Evolutionary conservation across 1,139 yeast genomes (phyloP), one percentile per base, ranked within the genome.

Genomic region (Pneumocystis wakefieldiae): DNA sequence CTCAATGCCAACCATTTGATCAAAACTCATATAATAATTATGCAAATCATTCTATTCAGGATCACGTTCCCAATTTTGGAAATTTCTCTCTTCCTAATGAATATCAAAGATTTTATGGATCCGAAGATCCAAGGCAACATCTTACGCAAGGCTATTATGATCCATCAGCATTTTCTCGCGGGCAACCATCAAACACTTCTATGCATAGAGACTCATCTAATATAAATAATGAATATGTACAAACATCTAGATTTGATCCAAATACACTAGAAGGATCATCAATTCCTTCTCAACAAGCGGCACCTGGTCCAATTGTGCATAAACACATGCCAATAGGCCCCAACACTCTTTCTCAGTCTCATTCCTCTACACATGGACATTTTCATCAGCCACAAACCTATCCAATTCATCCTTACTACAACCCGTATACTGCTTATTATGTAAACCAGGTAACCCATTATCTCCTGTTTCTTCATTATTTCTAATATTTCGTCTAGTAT

Each of bases 391-490:
- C 55, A 48, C 55, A 48, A 48, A 24, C 55, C 29, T 59, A 59
- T 32, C 61, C 61, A 17, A 59, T 59, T 12, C 61, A 59, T 24
- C 61, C 61, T 19, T 59, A 59, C 24, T 59, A 59, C 6, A 59
- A 59, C 24, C 61, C 61, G n/a, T 59, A 59, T 38, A 32, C 61
- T 12, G 61, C 61, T 7, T 59, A 59, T 15, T 59, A 59, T 24
- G 38, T 59, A 60, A 39, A 39, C 32, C 61, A 59, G 10, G 55
- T 48, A 48, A 48, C 17, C 17, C 28, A 19, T 24, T 24, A 8
- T 8, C 24, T 48, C 7, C 24, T 24, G 3, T 42, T 17, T 42
- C 17, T 24, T 24, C n/a, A 19, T 48, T 19, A 48, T 48, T 48
- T 24, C 17, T 48, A 48, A 48, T 12, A 10, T 48, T 48, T 48